A percentile compares a stretch with the other conserved stretches of the same genome.
These are phyloP conservation scores for Ophiosphaerella korrae DNA, from an alignment of 2,329 filamentous ascomycete species.

Conservation along the genomic window DNA sequence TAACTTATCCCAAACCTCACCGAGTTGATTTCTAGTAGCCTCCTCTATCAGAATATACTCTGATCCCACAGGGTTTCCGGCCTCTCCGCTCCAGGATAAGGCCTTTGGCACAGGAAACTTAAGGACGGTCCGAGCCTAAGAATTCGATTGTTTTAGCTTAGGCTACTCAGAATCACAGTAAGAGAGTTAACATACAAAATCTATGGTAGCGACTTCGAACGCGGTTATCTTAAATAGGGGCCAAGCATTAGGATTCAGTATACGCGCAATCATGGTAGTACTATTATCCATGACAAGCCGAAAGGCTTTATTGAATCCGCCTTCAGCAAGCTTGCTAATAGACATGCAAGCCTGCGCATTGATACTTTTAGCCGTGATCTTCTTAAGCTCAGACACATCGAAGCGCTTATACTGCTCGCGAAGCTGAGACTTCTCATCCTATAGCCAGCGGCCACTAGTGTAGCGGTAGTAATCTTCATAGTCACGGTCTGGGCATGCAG, in stretches of 20 bases:
- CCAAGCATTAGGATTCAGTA: slow-evolving; percentile 25
- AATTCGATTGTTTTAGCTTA: slow-evolving; percentile 5
- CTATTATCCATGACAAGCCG: slow-evolving; percentile 30
- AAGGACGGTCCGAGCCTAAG: slow-evolving; percentile 20
- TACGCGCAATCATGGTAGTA: slow-evolving; percentile 16
- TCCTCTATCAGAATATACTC: slow-evolving; percentile 40
- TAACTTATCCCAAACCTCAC: slow-evolving; percentile 37
- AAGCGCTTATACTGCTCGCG: slow-evolving; percentile 41
- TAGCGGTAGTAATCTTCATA: slow-evolving; percentile 15
- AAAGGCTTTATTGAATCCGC: slow-evolving; percentile 32
- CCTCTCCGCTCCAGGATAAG: slow-evolving; percentile 21
- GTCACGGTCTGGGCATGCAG: not conserved
- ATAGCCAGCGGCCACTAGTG: slow-evolving; percentile 30
- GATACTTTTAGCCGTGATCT: slow-evolving; percentile 35
- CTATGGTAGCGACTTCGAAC: slow-evolving; percentile 29
- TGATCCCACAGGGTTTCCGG: slow-evolving; percentile 24
- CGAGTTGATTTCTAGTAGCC: slow-evolving; percentile 36
- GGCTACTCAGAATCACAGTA: not conserved
- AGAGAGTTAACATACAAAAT: slow-evolving; percentile 19
- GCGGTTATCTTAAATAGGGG: slow-evolving; percentile 15
- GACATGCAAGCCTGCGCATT: slow-evolving; percentile 39
- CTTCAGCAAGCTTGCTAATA: slow-evolving; percentile 41
- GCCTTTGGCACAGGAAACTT: slow-evolving; percentile 30
- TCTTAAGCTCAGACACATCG: slow-evolving; percentile 43
- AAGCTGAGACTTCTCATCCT: slow-evolving; percentile 43